These are phyloP conservation scores for Pulveroboletus frians DNA, from an alignment of 768 basidiomycete genomes.

Conservation along the genomic window DNA sequence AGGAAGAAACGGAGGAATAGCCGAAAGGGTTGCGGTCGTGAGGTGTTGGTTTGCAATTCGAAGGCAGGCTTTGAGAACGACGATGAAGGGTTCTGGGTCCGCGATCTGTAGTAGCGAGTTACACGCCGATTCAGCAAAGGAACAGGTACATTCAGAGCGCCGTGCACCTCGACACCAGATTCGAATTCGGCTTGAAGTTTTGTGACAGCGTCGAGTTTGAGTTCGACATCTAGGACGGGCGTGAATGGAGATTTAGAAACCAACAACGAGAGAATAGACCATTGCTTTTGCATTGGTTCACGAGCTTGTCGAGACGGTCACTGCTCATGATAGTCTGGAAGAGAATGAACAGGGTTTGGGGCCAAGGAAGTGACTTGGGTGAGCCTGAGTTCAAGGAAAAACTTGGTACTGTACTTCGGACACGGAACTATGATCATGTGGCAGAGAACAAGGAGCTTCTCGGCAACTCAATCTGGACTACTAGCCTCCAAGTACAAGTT, in stretches of 20 bases:
- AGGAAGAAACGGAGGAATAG: slow-evolving; percentile 61
- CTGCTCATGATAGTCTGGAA: slow-evolving; percentile 45
- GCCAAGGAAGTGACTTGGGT: slow-evolving; percentile 11
- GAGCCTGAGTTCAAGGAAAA: slow-evolving; percentile 21
- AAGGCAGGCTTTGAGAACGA: slow-evolving; percentile 66
- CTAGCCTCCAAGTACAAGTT: slow-evolving; percentile 3
- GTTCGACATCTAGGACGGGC: slow-evolving; percentile 59
- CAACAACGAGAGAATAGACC: slow-evolving; percentile 37
- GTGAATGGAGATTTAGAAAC: slow-evolving; percentile 5
- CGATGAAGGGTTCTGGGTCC: slow-evolving; percentile 68
- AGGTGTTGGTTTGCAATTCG: slow-evolving; percentile 80
- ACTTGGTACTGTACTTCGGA: slow-evolving; percentile 9
- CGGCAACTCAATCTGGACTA: slow-evolving; percentile 1
- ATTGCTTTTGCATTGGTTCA: slow-evolving; percentile 60
- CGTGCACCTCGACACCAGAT: slow-evolving; percentile 58
- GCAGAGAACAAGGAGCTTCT: slow-evolving; percentile 12
- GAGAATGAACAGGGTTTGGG: slow-evolving; percentile 9
- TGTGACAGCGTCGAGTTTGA: slow-evolving; percentile 72
- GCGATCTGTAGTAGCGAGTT: slow-evolving; percentile 45
- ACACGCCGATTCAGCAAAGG: slow-evolving; percentile 11
- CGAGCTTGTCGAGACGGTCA: slow-evolving; percentile 52
- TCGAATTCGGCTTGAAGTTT: slow-evolving; percentile 77
- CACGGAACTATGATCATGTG: slow-evolving; percentile 18
- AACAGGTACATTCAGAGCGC: slow-evolving; percentile 7
- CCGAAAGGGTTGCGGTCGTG: slow-evolving; percentile 68